These are phyloP conservation scores for Gillenia trifoliata DNA, from an alignment of 306 rosid species.

Conservation along the genomic window DNA sequence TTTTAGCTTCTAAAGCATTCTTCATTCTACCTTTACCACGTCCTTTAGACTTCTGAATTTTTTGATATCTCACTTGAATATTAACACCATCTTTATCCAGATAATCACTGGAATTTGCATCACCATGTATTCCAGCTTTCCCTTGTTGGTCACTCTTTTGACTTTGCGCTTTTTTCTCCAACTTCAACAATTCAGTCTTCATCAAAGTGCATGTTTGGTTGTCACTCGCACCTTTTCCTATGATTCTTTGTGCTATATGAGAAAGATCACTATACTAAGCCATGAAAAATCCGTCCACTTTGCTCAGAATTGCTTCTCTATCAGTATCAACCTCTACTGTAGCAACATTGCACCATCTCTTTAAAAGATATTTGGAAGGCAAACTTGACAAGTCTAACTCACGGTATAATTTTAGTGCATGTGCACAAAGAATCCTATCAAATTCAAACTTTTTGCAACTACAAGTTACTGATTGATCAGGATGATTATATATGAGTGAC, in stretches of 20 bases:
- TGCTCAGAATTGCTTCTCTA: not conserved
- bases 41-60: not conserved
- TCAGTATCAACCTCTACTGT: not conserved
- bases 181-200: not conserved
- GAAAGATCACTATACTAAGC: not conserved
- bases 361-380: not conserved
- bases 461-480: not conserved
- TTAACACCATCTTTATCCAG: not conserved
- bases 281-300: not conserved
- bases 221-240: not conserved
- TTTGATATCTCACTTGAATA: not conserved
- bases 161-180: not conserved
- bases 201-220: not conserved
- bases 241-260: not conserved
- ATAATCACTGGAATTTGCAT: not conserved
- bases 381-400: not conserved
- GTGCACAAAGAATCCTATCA: not conserved
- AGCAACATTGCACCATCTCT: not conserved
- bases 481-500: not conserved
- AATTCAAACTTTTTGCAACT: not conserved
- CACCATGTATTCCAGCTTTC: not conserved
- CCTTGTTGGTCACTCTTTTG: too few relatives aligned
- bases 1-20: not conserved
- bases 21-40: not conserved
- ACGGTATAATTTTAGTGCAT: not conserved